These are phyloP conservation scores for Mortierella alpina DNA, from an alignment of 192 early-diverging fungal genomes.

Conservation along the genomic window DNA sequence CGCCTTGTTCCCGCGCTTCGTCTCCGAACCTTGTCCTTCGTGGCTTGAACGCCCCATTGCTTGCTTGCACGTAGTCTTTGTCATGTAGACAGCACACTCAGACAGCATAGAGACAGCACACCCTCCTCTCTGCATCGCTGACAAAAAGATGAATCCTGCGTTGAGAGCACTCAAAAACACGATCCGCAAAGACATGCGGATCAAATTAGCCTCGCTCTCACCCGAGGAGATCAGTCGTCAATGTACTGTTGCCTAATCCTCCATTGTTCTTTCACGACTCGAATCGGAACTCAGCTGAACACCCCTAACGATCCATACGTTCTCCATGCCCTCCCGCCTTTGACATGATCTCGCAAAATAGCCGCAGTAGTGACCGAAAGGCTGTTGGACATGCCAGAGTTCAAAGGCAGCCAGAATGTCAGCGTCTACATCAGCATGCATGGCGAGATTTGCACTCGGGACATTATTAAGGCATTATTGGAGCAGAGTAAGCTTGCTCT, in stretches of 20 bases:
- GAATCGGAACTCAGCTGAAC: no score
- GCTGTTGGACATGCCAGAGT: slow-evolving; percentile 44
- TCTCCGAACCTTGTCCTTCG: no score
- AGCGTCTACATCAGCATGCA: slow-evolving; percentile 68
- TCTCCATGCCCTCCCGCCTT: neutral
- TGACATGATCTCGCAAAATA: slow-evolving; percentile 1
- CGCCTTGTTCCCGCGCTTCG: no score
- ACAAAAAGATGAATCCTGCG: slow-evolving; percentile 36
- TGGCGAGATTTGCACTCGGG: slow-evolving; percentile 60
- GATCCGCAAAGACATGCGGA: slow-evolving; percentile 50
- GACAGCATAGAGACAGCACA: neutral
- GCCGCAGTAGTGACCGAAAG: slow-evolving; percentile 53
- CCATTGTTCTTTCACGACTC: neutral
- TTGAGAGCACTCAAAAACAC: slow-evolving; percentile 42
- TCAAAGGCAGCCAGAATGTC: slow-evolving; percentile 55
- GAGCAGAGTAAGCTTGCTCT: slow-evolving; percentile 40
- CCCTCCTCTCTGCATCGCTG: neutral
- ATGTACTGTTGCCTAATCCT: slow-evolving; percentile 6
- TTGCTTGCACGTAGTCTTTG: no score
- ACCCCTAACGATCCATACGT: neutral
- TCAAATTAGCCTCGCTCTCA: slow-evolving; percentile 23
- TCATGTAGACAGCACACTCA: no score
- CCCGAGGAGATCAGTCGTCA: slow-evolving; percentile 43
- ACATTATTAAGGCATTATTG: slow-evolving; percentile 60
- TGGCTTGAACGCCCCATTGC: no score